Evolutionary conservation across 2,329 filamentous ascomycete genomes (phyloP), one percentile per base, ranked within the genome.

Genomic region (Fusarium succisae): DNA sequence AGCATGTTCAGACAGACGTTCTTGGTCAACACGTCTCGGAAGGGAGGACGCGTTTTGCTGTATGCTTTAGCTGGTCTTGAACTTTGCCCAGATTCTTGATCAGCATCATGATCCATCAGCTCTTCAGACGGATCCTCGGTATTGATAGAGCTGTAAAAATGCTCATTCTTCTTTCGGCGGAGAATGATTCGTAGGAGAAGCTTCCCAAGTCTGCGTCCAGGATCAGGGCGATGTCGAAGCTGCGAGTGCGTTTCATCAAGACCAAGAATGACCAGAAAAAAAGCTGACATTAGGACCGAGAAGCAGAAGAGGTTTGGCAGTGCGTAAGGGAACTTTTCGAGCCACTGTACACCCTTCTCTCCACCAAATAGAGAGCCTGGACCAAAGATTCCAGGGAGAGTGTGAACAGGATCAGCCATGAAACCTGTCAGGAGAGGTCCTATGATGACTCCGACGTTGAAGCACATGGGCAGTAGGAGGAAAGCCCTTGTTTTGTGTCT

Each of bases 401-500:
- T 91, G 86, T 39, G 84, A 71, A 26, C 90, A 3, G 93, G 93
- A 59, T 93, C 87, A 30, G 92, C 91, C 4, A 96, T 86, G 3
- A 86, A 84, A 60, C 93, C 93, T 50, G 93, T 92, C 22, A 94
- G 79, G 24, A 93, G 78, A 8, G 93, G 92, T 0, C 93, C 93
- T 5, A 94, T 60, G 69, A 94, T 91, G 53, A 95, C 90, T 5
- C 93, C 93, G 10, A 95, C 59, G 75, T 95, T 95, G 22, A 91
- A 91, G 1, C 88, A 86, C 80, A 96, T 93, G 24, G 93, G 92
- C 73, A 95, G 93, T 80, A 91, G 91, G 75, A 91, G 91, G 78
- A 95, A 96, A 0, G 91, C 90, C 50, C 88, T 85, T 0, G 93
- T 92, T 80, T 95, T 92, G 1, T 90, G 95, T 24, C 76, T 79